Base-by-base conservation (phyloP, 116 monocot genomes). In the Cymodocea nodosa region DNA sequence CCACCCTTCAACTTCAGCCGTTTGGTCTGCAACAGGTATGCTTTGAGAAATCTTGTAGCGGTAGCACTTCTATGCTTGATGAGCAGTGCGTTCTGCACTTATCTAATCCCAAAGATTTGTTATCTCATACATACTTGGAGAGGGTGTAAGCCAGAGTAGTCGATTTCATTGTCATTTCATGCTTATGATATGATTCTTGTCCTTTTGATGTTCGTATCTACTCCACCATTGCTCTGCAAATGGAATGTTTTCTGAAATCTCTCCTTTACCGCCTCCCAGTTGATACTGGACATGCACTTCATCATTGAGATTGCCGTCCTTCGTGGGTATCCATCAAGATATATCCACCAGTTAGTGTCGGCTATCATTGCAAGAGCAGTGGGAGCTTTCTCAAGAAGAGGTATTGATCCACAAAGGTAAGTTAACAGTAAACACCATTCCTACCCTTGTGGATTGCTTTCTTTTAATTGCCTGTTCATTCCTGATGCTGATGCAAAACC, bases 281-380 rank as follows among this genome's bases (percentile, higher is more conserved):
- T 92, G 65, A 80, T 98, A 69, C 86, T 98, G 60, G 98, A 98
- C 50, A 89, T 98, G 92, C 89, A 81, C 80, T 98, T 98, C 66
- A 74, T 92, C 15, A 82, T 84, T 65, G 98, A 98, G 73, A 92
- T 98, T 58, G 83, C 86, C 2, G 84, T 82, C 12, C 84, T 76
- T 78, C 89, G 84, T 6, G 86, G 92, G 65, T 92, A 84, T 69
- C 73, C 92, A 37, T 86, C 86, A 34, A 88, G 84, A 79, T 78
- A 77, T 51, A 74, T 92, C 22, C 92, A 92, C 23, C 88, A 89
- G 67, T 84, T 68, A 50, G 92, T 89, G 25, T 84, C 84, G 20
- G 83, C 79, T 44, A 80, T 89, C 52, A 88, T 98, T 53, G 76
- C 85, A 13, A 70, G 82, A 20, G 92, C 98, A 3, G 91, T 98